Evolutionary conservation across 1,284 basidiomycete genomes (phyloP).

Genomic region (Boletus semigastroideus): DNA sequence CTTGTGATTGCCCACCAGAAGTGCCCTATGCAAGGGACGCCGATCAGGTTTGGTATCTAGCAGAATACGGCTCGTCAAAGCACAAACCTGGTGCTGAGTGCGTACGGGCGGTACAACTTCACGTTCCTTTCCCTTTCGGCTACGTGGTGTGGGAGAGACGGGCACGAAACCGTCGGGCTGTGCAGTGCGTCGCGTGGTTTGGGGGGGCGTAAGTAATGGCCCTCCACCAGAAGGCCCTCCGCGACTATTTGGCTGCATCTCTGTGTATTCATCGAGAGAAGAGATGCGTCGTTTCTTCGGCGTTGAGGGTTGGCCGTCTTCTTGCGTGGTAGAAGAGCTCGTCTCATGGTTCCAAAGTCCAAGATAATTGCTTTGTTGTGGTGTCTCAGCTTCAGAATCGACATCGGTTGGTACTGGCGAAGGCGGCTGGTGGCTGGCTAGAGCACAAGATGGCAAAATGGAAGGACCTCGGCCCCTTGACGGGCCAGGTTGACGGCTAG

Average conservation of each 20-base stretch:
- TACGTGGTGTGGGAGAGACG: slow-evolving; percentile 1
- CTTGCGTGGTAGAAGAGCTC: slow-evolving; percentile 1
- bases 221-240: not conserved
- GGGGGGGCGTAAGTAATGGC: slow-evolving; percentile 22
- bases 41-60: slow-evolving; percentile 1
- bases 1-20: not conserved
- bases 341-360: slow-evolving; percentile 18
- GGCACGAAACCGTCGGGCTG: not conserved
- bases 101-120: slow-evolving; percentile 5
- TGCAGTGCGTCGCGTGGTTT: slow-evolving; percentile 14
- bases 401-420: slow-evolving; percentile 28
- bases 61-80: not conserved
- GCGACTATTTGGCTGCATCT: not conserved
- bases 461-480: slow-evolving; percentile 5
- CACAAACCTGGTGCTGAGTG: slow-evolving; percentile 14
- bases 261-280: not conserved
- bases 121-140: slow-evolving; percentile 26
- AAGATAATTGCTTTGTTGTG: slow-evolving; percentile 26
- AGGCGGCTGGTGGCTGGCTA: slow-evolving; percentile 21
- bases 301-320: slow-evolving; percentile 23
- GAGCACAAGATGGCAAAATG: not conserved
- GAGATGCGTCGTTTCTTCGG: slow-evolving; percentile 25
- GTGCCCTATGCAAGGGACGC: slow-evolving; percentile 4
- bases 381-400: slow-evolving; percentile 20
- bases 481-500: slow-evolving; percentile 8